Conservation (phyloP, 805 yeast genomes). For the Grigorovia transvaalensis region DNA sequence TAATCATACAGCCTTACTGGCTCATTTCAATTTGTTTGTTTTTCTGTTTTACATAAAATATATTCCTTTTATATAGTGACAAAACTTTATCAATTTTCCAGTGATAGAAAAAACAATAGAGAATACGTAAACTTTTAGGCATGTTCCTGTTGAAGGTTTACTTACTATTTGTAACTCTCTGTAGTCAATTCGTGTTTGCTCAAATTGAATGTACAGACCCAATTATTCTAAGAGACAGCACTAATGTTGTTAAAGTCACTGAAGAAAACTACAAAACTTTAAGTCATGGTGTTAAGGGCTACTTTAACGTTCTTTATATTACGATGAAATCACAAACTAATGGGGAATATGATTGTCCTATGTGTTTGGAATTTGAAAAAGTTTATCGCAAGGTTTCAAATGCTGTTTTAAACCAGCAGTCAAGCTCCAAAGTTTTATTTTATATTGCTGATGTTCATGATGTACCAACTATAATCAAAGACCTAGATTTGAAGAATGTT, state of each 20-base stretch:
- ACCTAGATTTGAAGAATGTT: slow-evolving; percentile 37
- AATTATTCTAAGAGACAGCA: slow-evolving; percentile 13
- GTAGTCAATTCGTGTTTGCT: neutral
- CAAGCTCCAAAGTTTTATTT: slow-evolving; percentile 35
- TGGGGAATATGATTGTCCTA: slow-evolving; percentile 29
- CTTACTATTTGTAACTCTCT: neutral
- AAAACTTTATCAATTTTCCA: neutral
- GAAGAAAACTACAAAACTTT: slow-evolving; percentile 32
- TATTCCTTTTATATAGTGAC: neutral
- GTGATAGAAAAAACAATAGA: neutral
- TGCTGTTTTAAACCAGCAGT: slow-evolving; percentile 37
- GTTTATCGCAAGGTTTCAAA: slow-evolving; percentile 33
- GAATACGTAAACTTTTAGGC: neutral
- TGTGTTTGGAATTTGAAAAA: slow-evolving; percentile 38
- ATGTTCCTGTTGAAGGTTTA: neutral
- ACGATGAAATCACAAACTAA: slow-evolving; percentile 38
- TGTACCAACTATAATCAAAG: slow-evolving; percentile 34
- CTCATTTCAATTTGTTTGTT: neutral
- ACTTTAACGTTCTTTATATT: slow-evolving; percentile 40
- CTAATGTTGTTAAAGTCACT: slow-evolving; percentile 35
- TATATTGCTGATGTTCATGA: slow-evolving; percentile 40
- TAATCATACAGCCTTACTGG: too few relatives aligned
- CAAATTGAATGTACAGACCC: slow-evolving; percentile 7
- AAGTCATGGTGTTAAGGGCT: slow-evolving; percentile 40
- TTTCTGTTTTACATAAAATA: neutral